A percentile compares a stretch with the other conserved stretches of the same genome.
Conservation (phyloP, 2,329 filamentous ascomycete species). For the Colletotrichum sp. region DNA sequence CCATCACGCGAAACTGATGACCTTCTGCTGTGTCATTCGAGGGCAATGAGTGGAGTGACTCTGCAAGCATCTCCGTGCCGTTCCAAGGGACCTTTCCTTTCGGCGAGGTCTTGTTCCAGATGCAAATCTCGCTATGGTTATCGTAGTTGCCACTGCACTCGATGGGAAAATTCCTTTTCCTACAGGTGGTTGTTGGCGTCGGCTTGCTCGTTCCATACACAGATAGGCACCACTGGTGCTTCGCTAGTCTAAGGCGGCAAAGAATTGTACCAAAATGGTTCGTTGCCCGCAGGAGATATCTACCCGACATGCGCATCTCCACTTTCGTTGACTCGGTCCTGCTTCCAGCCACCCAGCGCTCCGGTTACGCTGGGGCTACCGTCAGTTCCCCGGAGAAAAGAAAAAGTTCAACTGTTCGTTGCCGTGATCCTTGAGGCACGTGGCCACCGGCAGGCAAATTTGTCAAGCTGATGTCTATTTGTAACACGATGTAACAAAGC, state of each 20-base stretch:
- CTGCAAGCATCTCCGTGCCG: too few species aligned
- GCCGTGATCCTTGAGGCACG: neutral
- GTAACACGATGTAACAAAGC: neutral
- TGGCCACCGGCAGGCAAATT: neutral
- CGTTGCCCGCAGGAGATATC: constrained; percentile 14
- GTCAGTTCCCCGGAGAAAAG: neutral
- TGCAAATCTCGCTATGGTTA: too few species aligned
- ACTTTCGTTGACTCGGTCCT: neutral
- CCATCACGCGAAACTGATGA: too few species aligned
- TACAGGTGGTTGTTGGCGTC: too few species aligned
- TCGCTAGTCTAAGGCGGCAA: constrained; percentile 10
- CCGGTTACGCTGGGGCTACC: neutral
- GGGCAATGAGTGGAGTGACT: too few species aligned
- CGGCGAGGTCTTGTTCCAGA: too few species aligned
- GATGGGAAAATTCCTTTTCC: too few species aligned
- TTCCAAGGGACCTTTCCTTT: too few species aligned
- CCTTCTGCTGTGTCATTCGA: too few species aligned
- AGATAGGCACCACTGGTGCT: too few species aligned
- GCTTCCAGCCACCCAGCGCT: neutral
- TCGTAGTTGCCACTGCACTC: too few species aligned
- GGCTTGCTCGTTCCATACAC: too few species aligned
- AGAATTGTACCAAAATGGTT: neutral
- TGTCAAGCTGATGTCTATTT: neutral
- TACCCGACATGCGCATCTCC: neutral
- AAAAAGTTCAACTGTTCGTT: neutral